These are phyloP conservation scores for Cercospora sp. DNA, from an alignment of 2,329 filamentous ascomycete genomes.

Conservation along the genomic window DNA sequence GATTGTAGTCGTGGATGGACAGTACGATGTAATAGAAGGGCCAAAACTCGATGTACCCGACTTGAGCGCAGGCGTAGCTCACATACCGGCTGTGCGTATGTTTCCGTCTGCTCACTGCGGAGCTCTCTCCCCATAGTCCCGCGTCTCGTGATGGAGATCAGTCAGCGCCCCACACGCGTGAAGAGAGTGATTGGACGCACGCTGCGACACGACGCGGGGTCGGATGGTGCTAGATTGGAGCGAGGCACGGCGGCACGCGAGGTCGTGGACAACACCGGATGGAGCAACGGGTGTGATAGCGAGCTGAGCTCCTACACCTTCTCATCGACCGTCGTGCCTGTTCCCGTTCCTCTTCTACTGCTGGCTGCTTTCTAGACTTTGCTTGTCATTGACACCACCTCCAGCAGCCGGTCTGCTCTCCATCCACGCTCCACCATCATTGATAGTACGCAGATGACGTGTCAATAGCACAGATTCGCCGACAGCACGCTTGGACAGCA, in stretches of 20 bases:
- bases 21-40: not conserved
- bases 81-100: not conserved
- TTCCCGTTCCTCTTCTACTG: not conserved
- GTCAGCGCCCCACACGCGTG: not conserved
- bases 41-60: not conserved
- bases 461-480: constrained; percentile 4
- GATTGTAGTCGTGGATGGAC: not conserved
- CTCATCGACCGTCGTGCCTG: not conserved
- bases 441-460: constrained; percentile 8
- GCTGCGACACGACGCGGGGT: not conserved
- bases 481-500: not conserved
- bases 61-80: not conserved
- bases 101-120: not conserved
- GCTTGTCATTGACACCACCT: not conserved
- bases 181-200: not conserved
- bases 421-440: not conserved
- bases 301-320: not conserved
- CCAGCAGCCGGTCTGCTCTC: not conserved
- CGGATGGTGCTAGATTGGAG: not conserved
- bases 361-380: not conserved
- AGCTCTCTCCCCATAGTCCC: not conserved
- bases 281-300: not conserved
- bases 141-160: not conserved
- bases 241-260: constrained; percentile 5
- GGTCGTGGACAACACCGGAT: not conserved